These are phyloP conservation scores for Spatholobus suberectus DNA, from an alignment of 306 rosid genomes.

Conservation along the genomic window DNA sequence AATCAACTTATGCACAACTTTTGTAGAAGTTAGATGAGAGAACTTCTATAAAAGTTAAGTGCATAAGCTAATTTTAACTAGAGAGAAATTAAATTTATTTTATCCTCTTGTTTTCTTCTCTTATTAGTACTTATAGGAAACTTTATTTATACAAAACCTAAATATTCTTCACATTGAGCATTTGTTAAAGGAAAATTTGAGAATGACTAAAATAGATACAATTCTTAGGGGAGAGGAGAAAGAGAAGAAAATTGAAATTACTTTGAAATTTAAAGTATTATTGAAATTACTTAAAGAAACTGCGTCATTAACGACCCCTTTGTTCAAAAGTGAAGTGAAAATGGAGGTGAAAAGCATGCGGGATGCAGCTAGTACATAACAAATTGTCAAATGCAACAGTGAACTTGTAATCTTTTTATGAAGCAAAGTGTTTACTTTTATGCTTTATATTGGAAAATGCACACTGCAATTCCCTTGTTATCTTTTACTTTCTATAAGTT, in stretches of 20 bases:
- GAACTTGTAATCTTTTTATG: slow-evolving; percentile 40
- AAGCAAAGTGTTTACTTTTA: slow-evolving; percentile 44
- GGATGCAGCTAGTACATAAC: neutral
- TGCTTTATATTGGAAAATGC: slow-evolving; percentile 36
- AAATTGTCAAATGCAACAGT: slow-evolving; percentile 32
- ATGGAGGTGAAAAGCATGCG: neutral
- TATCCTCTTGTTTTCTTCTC: too few relatives aligned
- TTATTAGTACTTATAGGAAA: too few relatives aligned
- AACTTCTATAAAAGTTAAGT: too few relatives aligned
- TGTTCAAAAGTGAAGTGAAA: neutral
- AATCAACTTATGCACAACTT: too few relatives aligned
- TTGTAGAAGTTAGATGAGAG: too few relatives aligned
- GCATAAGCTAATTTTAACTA: too few relatives aligned
- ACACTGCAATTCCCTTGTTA: slow-evolving; percentile 13
- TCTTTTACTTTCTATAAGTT: neutral
- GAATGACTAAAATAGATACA: slow-evolving; percentile 16
- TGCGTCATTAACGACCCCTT: neutral
- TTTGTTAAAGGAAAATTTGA: slow-evolving; percentile 8
- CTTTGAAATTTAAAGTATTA: neutral
- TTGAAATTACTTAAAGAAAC: slow-evolving; percentile 18
- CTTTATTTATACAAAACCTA: neutral
- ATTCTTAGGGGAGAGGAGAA: neutral
- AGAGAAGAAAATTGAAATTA: neutral
- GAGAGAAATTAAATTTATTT: neutral
- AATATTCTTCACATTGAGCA: neutral